phyloP scores from a whole-genome alignment of 768 basidiomycete genomes.

The Leucocoprinus leucothites region DNA sequence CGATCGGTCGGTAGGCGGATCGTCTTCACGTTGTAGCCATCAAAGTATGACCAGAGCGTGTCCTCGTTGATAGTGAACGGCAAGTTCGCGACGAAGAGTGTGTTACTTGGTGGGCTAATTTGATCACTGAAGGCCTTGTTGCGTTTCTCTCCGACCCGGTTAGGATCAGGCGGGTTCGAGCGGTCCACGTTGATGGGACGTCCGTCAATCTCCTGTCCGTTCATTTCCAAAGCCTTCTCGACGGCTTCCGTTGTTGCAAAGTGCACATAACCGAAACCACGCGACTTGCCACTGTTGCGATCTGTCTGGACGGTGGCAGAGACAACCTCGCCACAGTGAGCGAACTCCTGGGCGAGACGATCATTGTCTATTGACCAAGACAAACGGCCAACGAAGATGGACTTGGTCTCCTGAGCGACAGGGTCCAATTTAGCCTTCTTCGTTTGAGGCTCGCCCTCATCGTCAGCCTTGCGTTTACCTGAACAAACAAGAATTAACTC shows the following conservation, averaged over 20 bases:
- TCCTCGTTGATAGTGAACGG: constrained; percentile 82
- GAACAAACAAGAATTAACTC: background rate
- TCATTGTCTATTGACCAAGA: constrained; percentile 98
- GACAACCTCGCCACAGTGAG: constrained; percentile 82
- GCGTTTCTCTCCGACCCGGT: constrained; percentile 58
- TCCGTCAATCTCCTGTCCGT: constrained; percentile 90
- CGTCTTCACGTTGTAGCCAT: constrained; percentile 82
- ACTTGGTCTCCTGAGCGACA: constrained; percentile 51
- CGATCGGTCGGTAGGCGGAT: constrained; percentile 92
- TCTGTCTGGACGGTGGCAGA: constrained; percentile 89
- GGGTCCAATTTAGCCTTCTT: constrained; percentile 81
- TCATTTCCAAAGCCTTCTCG: constrained; percentile 75
- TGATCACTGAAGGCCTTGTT: constrained; percentile 77
- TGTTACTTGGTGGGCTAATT: constrained; percentile 59
- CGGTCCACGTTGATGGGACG: constrained; percentile 85
- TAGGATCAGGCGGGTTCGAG: constrained; percentile 60
- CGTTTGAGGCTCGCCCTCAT: constrained; percentile 49
- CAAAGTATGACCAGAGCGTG: constrained; percentile 84
- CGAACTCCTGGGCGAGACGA: constrained; percentile 89
- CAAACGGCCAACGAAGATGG: constrained; percentile 88
- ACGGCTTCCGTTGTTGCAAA: constrained; percentile 70
- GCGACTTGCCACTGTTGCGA: constrained; percentile 76
- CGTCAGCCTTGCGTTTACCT: constrained; percentile 84
- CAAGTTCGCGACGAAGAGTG: constrained; percentile 90
- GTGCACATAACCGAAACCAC: constrained; percentile 83